These are phyloP conservation scores for Lipomyces japonicus DNA, from an alignment of 805 yeast genomes.

Conservation along the genomic window DNA sequence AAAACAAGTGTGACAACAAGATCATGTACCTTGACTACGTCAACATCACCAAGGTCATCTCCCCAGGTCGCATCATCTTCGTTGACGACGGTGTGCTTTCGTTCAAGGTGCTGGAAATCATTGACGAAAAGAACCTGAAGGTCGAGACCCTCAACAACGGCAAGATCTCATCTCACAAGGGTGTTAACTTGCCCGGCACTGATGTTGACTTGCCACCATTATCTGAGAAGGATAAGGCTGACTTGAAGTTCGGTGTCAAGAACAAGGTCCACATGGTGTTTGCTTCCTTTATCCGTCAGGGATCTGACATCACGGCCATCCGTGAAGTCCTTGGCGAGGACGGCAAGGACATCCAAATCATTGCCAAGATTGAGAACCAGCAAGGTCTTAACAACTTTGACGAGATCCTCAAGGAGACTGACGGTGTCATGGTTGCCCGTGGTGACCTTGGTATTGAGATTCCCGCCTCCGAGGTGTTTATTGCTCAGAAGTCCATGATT, in stretches of 20 bases:
- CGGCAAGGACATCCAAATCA: conserved; percentile 93
- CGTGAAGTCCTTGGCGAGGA: conserved; percentile 95
- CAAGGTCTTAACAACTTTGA: conserved; percentile 99
- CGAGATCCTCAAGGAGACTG: conserved; percentile 88
- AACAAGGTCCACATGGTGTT: conserved; percentile 97
- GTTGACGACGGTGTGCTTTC: conserved; percentile 97
- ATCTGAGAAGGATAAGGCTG: conserved; percentile 92
- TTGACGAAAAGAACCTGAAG: conserved; percentile 74
- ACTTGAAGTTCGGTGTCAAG: conserved; percentile 91
- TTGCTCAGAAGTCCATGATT: conserved; percentile 97
- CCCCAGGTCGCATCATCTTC: conserved; percentile 83
- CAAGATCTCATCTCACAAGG: conserved; percentile 94
- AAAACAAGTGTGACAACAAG: conserved; percentile 67
- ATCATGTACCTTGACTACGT: conserved; percentile 89
- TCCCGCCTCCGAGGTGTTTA: conserved; percentile 97
- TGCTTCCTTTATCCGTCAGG: conserved; percentile 97
- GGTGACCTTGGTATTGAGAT: conserved; percentile 99
- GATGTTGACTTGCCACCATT: conserved; percentile 98
- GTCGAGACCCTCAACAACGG: conserved; percentile 92
- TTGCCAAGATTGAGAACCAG: conserved; percentile 97
- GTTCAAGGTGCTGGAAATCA: conserved; percentile 82
- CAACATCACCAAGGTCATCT: conserved; percentile 93
- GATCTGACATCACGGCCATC: conserved; percentile 81
- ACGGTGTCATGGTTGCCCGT: conserved; percentile 99
- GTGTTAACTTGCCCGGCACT: conserved; percentile 98